These are phyloP conservation scores for Penicillium sumatraense DNA, from an alignment of 2,329 filamentous ascomycete species.

Conservation along the genomic window DNA sequence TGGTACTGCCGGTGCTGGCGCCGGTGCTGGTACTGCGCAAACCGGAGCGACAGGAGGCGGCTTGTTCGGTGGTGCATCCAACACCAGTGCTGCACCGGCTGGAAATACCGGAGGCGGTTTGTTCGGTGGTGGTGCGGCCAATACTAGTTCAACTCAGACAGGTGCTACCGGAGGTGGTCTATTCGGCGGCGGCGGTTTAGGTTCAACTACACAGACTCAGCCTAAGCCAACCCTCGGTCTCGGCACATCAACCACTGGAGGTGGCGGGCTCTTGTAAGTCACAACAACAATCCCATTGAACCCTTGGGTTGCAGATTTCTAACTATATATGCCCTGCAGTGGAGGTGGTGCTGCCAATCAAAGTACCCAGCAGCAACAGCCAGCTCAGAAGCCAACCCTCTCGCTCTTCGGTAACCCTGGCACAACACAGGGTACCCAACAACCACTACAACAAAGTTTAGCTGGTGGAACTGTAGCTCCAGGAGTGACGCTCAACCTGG, in stretches of 20 bases:
- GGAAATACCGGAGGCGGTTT: constrained; percentile 17
- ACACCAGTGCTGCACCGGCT: constrained; percentile 10
- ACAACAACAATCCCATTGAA: background rate
- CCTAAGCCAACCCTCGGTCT: constrained; percentile 39
- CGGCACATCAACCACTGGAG: background rate
- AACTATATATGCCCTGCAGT: constrained; percentile 4
- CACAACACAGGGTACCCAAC: constrained; percentile 29
- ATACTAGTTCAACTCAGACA: background rate
- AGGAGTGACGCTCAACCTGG: constrained; percentile 77
- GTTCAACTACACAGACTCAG: constrained; percentile 37
- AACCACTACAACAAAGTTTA: constrained; percentile 39
- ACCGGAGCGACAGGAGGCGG: constrained; percentile 30
- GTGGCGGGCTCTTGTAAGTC: constrained; percentile 41
- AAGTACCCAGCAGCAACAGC: constrained; percentile 36
- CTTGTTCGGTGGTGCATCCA: constrained; percentile 36
- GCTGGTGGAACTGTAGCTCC: constrained; percentile 54
- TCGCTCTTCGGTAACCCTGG: constrained; percentile 44
- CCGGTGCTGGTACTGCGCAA: constrained; percentile 1
- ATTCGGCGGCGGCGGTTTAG: constrained; percentile 35
- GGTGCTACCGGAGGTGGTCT: constrained; percentile 33
- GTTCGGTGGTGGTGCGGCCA: constrained; percentile 14
- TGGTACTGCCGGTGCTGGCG: constrained; percentile 6
- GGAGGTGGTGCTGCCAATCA: constrained; percentile 26
- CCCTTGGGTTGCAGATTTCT: background rate
- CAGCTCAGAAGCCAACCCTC: constrained; percentile 53